Conservation (phyloP, 2,329 filamentous ascomycete species). For the Lecanicillium sp. region DNA sequence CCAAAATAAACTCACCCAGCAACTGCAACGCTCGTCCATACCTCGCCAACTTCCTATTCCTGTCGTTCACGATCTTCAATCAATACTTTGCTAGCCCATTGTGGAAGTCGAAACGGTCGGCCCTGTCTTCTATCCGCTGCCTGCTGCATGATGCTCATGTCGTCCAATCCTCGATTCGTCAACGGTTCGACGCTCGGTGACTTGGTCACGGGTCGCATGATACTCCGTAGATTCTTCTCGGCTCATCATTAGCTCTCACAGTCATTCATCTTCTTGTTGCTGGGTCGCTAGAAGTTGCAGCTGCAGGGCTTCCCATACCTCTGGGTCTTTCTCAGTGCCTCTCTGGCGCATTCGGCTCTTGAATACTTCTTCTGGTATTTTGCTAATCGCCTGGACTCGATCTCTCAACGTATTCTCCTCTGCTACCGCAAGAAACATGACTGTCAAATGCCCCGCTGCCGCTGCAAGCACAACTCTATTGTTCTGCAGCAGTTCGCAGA, state of each 20-base stretch:
- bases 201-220: slow-evolving; percentile 14
- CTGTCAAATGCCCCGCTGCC: slow-evolving; percentile 16
- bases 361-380: slow-evolving; percentile 19
- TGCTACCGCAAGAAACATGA: slow-evolving; percentile 20
- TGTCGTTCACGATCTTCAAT: background rate
- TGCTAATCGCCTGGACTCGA: slow-evolving; percentile 17
- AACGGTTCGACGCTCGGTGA: background rate
- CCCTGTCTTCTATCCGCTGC: slow-evolving; percentile 19
- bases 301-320: slow-evolving; percentile 19
- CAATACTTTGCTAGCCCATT: slow-evolving; percentile 23
- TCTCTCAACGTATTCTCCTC: slow-evolving; percentile 16
- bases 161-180: slow-evolving; percentile 14
- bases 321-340: slow-evolving; percentile 17
- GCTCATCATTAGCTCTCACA: slow-evolving; percentile 8
- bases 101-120: slow-evolving; percentile 17
- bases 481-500: slow-evolving; percentile 17
- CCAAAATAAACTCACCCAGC: too few species aligned
- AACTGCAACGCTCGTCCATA: too few species aligned
- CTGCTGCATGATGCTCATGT: slow-evolving; percentile 24
- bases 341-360: slow-evolving; percentile 12
- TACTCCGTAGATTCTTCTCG: slow-evolving; percentile 23
- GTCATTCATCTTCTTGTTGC: background rate
- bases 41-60: background rate
- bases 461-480: slow-evolving; percentile 23
- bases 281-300: background rate